phyloP scores from a whole-genome alignment of 306 rosid genomes.

The Parietaria judaica region DNA sequence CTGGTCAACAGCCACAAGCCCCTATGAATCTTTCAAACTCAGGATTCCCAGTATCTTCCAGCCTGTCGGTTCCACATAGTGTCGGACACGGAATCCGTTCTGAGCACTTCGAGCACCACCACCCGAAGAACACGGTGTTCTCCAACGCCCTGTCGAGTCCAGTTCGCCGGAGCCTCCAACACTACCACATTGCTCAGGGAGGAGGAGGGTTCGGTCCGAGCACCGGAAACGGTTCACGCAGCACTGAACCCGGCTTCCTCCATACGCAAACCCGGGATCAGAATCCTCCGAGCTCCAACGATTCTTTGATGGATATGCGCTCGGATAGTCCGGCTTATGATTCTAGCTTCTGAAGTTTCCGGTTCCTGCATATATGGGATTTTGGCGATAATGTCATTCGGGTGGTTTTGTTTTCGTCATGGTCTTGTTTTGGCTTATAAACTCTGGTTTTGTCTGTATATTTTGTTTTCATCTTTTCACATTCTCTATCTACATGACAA shows the following conservation, averaged over 20 bases:
- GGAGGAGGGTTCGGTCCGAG: constrained; percentile 30
- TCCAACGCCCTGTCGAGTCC: constrained; percentile 80
- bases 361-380: too few relatives aligned
- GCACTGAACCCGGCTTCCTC: constrained; percentile 28
- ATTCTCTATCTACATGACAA: background rate
- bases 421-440: background rate
- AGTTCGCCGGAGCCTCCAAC: constrained; percentile 69
- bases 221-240: constrained; percentile 42
- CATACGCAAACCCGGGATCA: constrained; percentile 48
- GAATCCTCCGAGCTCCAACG: constrained; percentile 47
- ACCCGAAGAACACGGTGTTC: constrained; percentile 69
- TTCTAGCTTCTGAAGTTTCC: constrained; percentile 16
- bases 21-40: constrained; percentile 38
- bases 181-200: constrained; percentile 58
- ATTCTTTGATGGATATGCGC: constrained; percentile 84
- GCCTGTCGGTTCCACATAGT: constrained; percentile 34
- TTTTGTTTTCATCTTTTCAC: background rate
- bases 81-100: constrained; percentile 54
- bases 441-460: background rate
- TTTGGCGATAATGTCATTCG: too few relatives aligned
- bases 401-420: too few relatives aligned
- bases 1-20: constrained; percentile 59
- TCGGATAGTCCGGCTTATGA: constrained; percentile 50
- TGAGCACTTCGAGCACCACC: constrained; percentile 51
- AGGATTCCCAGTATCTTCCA: constrained; percentile 30